Conservation (phyloP, 2,329 filamentous ascomycete species). For the Colletotrichum theobromicola region DNA sequence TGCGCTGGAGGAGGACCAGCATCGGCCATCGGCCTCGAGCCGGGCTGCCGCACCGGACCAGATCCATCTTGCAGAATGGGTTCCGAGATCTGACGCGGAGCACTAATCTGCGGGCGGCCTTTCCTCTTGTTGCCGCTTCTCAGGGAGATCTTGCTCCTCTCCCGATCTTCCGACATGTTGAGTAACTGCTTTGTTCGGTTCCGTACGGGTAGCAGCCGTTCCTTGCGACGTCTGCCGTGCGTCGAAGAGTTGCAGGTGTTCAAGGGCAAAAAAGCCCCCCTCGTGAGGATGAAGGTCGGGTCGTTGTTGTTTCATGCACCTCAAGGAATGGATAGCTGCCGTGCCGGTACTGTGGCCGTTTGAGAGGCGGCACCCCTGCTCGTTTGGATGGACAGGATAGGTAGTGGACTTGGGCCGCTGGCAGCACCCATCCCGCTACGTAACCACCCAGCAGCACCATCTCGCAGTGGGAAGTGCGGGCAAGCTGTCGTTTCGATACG, state of each 20-base stretch:
- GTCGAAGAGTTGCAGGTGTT: background rate
- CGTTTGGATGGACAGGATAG: background rate
- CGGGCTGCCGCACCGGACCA: constrained; percentile 25
- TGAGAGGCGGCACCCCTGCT: constrained; percentile 4
- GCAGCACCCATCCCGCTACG: constrained; percentile 9
- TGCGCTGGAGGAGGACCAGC: constrained; percentile 10
- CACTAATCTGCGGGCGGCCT: constrained; percentile 65
- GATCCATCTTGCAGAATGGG: constrained; percentile 58
- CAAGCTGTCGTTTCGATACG: constrained; percentile 1
- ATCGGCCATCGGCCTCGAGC: constrained; percentile 22
- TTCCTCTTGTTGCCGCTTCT: constrained; percentile 65
- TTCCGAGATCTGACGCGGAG: constrained; percentile 66
- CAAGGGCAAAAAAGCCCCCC: background rate
- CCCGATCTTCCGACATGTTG: constrained; percentile 63
- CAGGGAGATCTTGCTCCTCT: constrained; percentile 64
- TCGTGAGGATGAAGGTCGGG: background rate
- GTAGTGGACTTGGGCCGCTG: background rate
- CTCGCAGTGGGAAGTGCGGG: background rate
- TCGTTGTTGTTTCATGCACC: constrained; percentile 16
- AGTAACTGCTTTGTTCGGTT: background rate
- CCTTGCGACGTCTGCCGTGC: background rate
- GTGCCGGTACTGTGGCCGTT: constrained; percentile 5
- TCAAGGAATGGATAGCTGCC: constrained; percentile 11
- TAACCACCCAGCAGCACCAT: background rate
- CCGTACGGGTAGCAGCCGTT: background rate